These are phyloP conservation scores for Aspergillus bertholletiae DNA, from an alignment of 495 filamentous ascomycete species.

Conservation along the genomic window DNA sequence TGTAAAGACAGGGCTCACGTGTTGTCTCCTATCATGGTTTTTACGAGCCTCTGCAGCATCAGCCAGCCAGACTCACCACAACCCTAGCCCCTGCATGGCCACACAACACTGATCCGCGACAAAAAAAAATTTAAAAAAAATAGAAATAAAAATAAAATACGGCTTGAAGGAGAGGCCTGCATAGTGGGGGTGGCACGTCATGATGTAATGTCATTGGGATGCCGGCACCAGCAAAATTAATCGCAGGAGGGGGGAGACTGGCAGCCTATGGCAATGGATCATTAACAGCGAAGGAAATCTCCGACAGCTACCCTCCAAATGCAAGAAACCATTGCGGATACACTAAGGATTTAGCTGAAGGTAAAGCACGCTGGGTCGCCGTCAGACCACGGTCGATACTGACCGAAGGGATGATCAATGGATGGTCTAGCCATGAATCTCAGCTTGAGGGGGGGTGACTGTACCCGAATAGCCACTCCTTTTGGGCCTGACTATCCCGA, in stretches of 20 bases:
- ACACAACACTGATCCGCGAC: background rate
- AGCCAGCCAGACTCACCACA: background rate
- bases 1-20: background rate
- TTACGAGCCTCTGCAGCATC: background rate
- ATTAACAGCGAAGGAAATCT: background rate
- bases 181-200: background rate
- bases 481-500: background rate
- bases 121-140: too few species aligned
- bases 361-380: background rate
- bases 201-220: background rate
- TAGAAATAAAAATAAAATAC: background rate
- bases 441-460: background rate
- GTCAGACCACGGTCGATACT: too few species aligned
- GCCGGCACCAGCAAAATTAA: background rate
- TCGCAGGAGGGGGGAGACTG: background rate
- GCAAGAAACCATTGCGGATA: background rate
- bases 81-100: background rate
- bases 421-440: too few species aligned
- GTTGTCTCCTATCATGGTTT: background rate
- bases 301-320: background rate
- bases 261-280: background rate
- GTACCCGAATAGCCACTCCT: background rate
- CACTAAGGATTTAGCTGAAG: background rate
- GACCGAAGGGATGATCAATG: too few species aligned
- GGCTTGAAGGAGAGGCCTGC: background rate